Evolutionary conservation across 306 rosid species (phyloP).

Genomic region (Gleditsia sinensis): DNA sequence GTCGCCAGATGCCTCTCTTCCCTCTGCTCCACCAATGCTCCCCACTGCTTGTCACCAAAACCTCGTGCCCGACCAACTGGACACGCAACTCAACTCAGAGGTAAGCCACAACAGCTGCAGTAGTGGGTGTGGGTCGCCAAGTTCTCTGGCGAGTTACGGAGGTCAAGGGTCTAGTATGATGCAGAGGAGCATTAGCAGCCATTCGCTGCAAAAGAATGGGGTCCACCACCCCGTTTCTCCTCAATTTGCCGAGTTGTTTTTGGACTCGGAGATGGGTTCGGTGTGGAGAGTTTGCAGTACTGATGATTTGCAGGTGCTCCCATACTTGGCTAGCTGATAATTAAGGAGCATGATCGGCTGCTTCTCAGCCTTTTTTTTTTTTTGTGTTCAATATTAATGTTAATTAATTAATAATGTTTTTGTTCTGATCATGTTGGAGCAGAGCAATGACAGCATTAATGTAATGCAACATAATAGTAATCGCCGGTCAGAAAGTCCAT

Average conservation of each 20-base stretch:
- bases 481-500: constrained; percentile 53
- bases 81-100: constrained; percentile 11
- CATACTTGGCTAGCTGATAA: too few relatives aligned
- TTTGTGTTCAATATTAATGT: too few relatives aligned
- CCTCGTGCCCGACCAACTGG: constrained; percentile 18
- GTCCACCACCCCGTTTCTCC: constrained; percentile 48
- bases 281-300: constrained; percentile 70
- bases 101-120: constrained; percentile 49
- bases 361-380: too few relatives aligned
- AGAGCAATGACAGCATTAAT: constrained; percentile 54
- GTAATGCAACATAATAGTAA: constrained; percentile 43
- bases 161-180: constrained; percentile 31
- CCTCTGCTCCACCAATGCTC: constrained; percentile 14
- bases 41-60: constrained; percentile 16
- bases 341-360: too few relatives aligned
- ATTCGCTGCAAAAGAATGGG: constrained; percentile 53
- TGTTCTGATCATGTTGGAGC: constrained; percentile 16
- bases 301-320: constrained; percentile 67
- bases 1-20: background rate
- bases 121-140: constrained; percentile 65
- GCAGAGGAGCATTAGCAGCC: constrained; percentile 64
- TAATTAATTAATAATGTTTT: background rate
- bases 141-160: constrained; percentile 31
- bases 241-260: constrained; percentile 38
- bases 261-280: constrained; percentile 38